Conservation (phyloP, 345 rosid species). For the Hirschfeldia incana region DNA sequence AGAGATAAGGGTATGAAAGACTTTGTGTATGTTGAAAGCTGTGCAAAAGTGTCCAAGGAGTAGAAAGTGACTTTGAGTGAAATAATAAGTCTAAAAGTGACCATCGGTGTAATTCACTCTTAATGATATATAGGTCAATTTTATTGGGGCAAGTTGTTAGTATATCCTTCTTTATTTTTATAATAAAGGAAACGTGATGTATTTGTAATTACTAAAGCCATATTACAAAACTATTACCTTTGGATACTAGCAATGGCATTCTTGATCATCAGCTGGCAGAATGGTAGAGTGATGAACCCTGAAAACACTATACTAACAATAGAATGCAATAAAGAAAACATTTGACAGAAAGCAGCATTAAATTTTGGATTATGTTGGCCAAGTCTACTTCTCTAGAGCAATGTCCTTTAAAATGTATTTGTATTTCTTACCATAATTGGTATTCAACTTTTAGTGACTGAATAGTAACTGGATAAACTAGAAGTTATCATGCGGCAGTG, state of each 20-base stretch:
- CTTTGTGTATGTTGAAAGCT: too few relatives aligned
- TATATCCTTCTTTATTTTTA: background rate
- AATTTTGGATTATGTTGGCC: conserved; percentile 25
- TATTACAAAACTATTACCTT: background rate
- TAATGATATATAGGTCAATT: conserved; percentile 5
- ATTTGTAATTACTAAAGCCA: background rate
- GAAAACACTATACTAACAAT: background rate
- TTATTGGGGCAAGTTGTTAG: background rate
- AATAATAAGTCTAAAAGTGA: too few relatives aligned
- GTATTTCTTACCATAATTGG: conserved; percentile 1
- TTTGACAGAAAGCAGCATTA: conserved; percentile 4
- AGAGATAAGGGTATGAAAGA: too few relatives aligned
- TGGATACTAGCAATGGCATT: conserved; percentile 24
- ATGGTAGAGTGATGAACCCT: background rate
- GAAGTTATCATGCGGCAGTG: conserved; percentile 3
- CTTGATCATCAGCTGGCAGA: background rate
- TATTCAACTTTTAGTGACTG: conserved; percentile 4
- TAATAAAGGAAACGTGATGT: background rate
- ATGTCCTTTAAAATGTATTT: background rate
- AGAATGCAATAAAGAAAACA: background rate
- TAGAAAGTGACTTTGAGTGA: too few relatives aligned
- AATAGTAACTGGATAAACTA: background rate
- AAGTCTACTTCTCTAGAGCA: conserved; percentile 7
- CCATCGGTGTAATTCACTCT: too few relatives aligned
- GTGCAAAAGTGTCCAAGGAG: too few relatives aligned